These are phyloP conservation scores for Aspergillus terreus DNA, from an alignment of 2,329 filamentous ascomycete genomes.

Conservation along the genomic window DNA sequence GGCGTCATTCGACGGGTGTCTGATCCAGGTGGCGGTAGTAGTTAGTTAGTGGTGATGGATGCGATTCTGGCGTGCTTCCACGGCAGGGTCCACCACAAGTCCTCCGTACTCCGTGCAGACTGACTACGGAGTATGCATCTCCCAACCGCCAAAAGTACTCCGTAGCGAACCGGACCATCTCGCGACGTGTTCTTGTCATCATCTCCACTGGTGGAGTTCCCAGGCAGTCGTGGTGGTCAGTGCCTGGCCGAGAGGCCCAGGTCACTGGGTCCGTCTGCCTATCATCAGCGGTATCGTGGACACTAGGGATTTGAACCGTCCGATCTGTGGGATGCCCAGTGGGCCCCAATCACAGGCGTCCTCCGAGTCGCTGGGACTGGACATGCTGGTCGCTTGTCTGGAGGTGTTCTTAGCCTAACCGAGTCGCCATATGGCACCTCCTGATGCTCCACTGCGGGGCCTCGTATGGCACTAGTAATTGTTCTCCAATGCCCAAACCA, in stretches of 20 bases:
- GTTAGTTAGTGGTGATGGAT: not conserved
- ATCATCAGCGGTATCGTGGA: not conserved
- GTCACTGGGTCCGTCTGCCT: conserved; percentile 2
- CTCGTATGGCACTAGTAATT: conserved; percentile 1
- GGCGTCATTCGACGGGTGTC: not conserved
- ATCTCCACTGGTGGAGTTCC: conserved; percentile 12
- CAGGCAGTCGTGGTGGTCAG: conserved; percentile 13
- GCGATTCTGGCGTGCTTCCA: not conserved
- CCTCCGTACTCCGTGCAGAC: too few species aligned
- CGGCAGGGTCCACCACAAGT: too few species aligned
- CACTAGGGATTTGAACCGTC: not conserved
- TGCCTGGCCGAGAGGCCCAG: conserved; percentile 6
- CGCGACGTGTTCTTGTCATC: conserved; percentile 1
- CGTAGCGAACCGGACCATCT: not conserved
- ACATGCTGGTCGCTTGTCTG: not conserved
- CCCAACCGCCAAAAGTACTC: too few species aligned
- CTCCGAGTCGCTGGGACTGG: not conserved
- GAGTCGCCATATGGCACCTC: not conserved
- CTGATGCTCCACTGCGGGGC: not conserved
- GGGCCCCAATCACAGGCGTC: not conserved
- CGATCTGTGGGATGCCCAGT: not conserved
- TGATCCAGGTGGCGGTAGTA: not conserved
- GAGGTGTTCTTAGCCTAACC: not conserved
- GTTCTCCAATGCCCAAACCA: not conserved
- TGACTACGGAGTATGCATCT: too few species aligned